Evolutionary conservation across 192 early-diverging fungal species (phyloP).

Genomic region (Coemansia brasiliensis): DNA sequence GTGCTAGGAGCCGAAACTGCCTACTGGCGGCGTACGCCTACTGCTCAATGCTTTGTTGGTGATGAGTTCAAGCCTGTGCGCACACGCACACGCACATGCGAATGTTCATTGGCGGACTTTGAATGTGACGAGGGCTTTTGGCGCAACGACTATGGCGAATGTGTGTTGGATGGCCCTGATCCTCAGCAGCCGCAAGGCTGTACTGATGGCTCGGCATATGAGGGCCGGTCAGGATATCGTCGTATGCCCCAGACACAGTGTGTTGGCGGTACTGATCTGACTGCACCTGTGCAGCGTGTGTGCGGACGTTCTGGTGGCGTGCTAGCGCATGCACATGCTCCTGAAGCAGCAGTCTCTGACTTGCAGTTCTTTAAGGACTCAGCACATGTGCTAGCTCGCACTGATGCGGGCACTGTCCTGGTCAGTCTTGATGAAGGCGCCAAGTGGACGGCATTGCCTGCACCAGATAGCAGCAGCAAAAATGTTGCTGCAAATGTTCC

Average conservation of each 20-base stretch:
- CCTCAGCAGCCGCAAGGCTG: constrained; percentile 76
- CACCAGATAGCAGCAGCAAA: constrained; percentile 10
- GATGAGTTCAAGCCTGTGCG: constrained; percentile 61
- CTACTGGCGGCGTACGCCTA: constrained; percentile 75
- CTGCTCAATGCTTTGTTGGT: constrained; percentile 69
- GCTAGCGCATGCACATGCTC: constrained; percentile 20
- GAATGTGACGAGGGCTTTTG: constrained; percentile 90
- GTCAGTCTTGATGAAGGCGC: constrained; percentile 67
- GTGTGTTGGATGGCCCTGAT: constrained; percentile 68
- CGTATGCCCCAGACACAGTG: constrained; percentile 77
- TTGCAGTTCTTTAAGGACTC: constrained; percentile 71
- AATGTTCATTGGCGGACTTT: constrained; percentile 76
- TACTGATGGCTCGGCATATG: constrained; percentile 62
- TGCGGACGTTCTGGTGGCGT: constrained; percentile 63
- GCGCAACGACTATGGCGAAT: constrained; percentile 65
- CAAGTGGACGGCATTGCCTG: constrained; percentile 54
- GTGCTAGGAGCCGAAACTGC: constrained; percentile 59
- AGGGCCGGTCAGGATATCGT: constrained; percentile 77
- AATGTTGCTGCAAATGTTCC: constrained; percentile 5
- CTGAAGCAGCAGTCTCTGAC: constrained; percentile 57
- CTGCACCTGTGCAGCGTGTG: constrained; percentile 61
- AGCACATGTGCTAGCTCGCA: constrained; percentile 56
- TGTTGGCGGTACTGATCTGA: constrained; percentile 67
- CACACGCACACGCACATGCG: constrained; percentile 60
- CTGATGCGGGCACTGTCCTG: constrained; percentile 53